phyloP scores from a whole-genome alignment of 306 rosid genomes.

The Rosa multiflora region DNA sequence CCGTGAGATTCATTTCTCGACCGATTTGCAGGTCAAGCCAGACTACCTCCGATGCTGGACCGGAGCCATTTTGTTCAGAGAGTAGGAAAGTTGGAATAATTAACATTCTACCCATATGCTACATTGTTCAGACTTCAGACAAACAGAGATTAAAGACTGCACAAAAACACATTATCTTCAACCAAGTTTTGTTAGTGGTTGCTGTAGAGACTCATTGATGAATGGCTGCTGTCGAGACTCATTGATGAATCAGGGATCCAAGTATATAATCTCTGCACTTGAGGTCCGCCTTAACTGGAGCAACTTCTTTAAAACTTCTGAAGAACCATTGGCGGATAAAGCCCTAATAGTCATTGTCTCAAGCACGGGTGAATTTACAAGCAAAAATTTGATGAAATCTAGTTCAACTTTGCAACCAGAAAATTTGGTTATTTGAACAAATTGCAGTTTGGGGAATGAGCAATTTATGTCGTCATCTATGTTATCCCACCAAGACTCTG shows the following conservation, averaged over 20 bases:
- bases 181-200: neutral
- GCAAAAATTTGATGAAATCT: constrained; percentile 49
- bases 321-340: constrained; percentile 8
- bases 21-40: no score
- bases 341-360: constrained; percentile 53
- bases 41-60: no score
- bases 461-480: constrained; percentile 22
- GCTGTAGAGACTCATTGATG: neutral
- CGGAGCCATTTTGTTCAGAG: no score
- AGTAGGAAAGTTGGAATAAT: no score
- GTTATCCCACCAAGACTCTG: constrained; percentile 23
- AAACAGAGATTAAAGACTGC: neutral
- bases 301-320: constrained; percentile 40
- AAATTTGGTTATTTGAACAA: constrained; percentile 45
- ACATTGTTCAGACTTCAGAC: neutral
- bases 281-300: constrained; percentile 52
- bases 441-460: constrained; percentile 33
- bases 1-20: no score
- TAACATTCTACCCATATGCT: neutral
- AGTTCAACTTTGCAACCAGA: constrained; percentile 45
- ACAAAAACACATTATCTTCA: neutral
- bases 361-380: constrained; percentile 40
- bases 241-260: constrained; percentile 24
- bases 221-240: neutral
- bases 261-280: constrained; percentile 46